phyloP scores from a whole-genome alignment of 768 basidiomycete genomes.

The Amanita muscaria region DNA sequence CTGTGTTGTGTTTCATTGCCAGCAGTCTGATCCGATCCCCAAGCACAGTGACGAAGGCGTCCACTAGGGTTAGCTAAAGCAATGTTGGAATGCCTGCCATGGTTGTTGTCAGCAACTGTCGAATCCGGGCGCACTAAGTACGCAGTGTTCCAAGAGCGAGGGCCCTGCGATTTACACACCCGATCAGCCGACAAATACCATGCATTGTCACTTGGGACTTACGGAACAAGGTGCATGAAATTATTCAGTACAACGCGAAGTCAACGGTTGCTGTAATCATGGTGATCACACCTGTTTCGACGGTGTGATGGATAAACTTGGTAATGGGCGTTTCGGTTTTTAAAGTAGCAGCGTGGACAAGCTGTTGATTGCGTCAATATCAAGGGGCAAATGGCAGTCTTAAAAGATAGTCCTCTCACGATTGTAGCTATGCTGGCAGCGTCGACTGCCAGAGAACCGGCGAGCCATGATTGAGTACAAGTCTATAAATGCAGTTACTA shows the following conservation, averaged over 20 bases:
- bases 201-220: not conserved
- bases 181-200: not conserved
- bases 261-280: constrained; percentile 4
- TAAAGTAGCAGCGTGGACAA: not conserved
- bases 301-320: not conserved
- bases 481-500: not conserved
- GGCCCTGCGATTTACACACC: not conserved
- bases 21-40: constrained; percentile 5
- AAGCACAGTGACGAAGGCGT: constrained; percentile 3
- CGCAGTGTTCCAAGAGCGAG: constrained; percentile 6
- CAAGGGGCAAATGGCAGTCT: not conserved
- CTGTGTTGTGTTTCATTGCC: not conserved
- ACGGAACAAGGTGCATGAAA: constrained; percentile 6
- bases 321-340: constrained; percentile 1
- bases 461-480: not conserved
- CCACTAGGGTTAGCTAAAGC: constrained; percentile 7
- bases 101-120: too few relatives aligned
- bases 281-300: constrained; percentile 7
- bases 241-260: not conserved
- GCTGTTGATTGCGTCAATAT: not conserved
- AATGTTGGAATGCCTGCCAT: constrained; percentile 5
- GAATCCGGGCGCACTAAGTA: not conserved
- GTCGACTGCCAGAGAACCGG: constrained; percentile 11
- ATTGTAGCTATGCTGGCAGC: constrained; percentile 12
- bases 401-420: constrained; percentile 8